Conservation (phyloP, 2,329 filamentous ascomycete species). For the Diplodia seriata region DNA sequence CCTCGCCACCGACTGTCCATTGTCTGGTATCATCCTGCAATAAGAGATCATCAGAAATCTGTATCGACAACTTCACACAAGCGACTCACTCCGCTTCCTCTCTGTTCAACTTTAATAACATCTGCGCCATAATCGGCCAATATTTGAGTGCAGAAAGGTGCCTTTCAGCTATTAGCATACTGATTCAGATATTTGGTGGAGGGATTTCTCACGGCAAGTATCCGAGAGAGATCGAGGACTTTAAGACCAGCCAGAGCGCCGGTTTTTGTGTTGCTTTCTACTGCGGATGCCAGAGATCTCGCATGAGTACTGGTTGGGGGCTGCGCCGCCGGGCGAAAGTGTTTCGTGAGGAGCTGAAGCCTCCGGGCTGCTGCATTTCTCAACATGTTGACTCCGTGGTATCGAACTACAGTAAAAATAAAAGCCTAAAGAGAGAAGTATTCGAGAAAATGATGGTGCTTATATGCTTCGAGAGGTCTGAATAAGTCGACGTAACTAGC, state of each 20-base stretch:
- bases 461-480: neutral
- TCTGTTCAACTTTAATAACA: constrained; percentile 54
- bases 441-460: neutral
- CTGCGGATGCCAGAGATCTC: neutral
- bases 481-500: neutral
- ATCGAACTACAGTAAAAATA: neutral
- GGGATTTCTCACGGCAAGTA: constrained; percentile 19
- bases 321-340: neutral
- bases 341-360: constrained; percentile 8
- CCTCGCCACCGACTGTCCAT: constrained; percentile 43
- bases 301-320: neutral
- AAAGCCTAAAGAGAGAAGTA: neutral
- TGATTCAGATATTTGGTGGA: no score
- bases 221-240: constrained; percentile 29
- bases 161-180: constrained; percentile 3
- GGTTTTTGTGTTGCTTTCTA: neutral
- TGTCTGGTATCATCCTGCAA: constrained; percentile 43
- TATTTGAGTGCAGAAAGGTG: constrained; percentile 34
- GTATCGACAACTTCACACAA: neutral
- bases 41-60: neutral
- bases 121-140: constrained; percentile 35
- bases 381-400: neutral
- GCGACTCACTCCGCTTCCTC: constrained; percentile 36
- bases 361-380: constrained; percentile 10
- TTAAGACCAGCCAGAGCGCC: constrained; percentile 28